Base-by-base conservation (phyloP, 768 basidiomycete genomes). In the Kwoniella shandongensis region DNA sequence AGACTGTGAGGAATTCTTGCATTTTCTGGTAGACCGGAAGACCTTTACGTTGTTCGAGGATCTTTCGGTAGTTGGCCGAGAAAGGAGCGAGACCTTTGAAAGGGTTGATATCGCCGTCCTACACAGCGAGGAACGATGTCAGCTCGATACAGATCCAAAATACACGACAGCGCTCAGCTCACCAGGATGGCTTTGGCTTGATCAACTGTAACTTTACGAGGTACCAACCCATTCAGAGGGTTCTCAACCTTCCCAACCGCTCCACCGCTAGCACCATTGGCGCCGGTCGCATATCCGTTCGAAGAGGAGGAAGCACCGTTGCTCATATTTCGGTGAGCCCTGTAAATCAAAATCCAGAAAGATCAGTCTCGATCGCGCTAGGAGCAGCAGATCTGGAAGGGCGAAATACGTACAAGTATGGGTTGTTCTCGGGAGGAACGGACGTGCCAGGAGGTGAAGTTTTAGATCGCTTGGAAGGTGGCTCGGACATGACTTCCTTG, bases 21-120 rank as follows among this genome's bases (percentile, higher is more conserved):
- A 97, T 94, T 77, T 94, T 89, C 2, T 85, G 78, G 66, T 82
- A 96, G 0, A 99, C 93, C 0, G 96, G 94, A 20, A 99, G 80
- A 72, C 89, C 88, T 80, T 86, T 91, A 55, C 96, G 84, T 11
- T 81, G 78, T 68, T 86, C 86, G 22, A 98, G 76, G 55, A 98
- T 93, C 79, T 88, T 91, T 77, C 80, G 84, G 80, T 96, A 98
- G 61, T 86, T 83, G 2, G 83, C 72, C 0, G 89, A 84, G 73
- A 86, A 87, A 0, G 89, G 88, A 57, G 73, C 77, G 8, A 67
- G 54, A 29, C 87, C 87, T 4, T 89, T 96, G 79, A 97, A 98
- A 0, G 94, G 88, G 69, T 98, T 97, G 38, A 87, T 59, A 38
- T 88, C 83, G 59, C 86, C 82, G 67, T 88, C 84, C 91, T 92